A percentile compares a stretch with the other conserved stretches of the same genome.
Conservation (phyloP, 2,329 filamentous ascomycete genomes). For the Harringtonia aguacate region DNA sequence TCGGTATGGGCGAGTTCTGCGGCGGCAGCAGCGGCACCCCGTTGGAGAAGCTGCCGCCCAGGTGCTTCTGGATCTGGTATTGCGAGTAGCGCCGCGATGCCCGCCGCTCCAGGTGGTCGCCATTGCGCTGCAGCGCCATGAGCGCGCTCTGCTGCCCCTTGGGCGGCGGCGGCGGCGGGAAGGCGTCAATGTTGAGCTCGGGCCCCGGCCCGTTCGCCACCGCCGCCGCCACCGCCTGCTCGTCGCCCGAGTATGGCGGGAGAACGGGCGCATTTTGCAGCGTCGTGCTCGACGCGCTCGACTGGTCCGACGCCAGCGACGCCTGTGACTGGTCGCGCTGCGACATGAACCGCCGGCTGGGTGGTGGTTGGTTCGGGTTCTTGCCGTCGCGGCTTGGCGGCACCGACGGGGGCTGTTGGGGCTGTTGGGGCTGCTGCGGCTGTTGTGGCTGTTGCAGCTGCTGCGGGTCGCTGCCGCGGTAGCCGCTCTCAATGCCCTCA, state of each 20-base stretch:
- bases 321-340: conserved; percentile 40
- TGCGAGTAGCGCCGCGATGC: conserved; percentile 90
- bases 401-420: conserved; percentile 15
- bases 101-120: conserved; percentile 72
- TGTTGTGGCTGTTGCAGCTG: conserved; percentile 16
- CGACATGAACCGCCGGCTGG: conserved; percentile 34
- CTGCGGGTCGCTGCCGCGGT: conserved; percentile 26
- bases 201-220: conserved; percentile 30
- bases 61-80: conserved; percentile 92
- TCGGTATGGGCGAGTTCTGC: conserved; percentile 74
- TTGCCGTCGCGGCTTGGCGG: conserved; percentile 14
- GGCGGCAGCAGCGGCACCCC: conserved; percentile 80
- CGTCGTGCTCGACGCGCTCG: conserved; percentile 60
- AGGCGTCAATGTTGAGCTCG: conserved; percentile 50
- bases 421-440: conserved; percentile 8
- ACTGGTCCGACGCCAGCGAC: conserved; percentile 47
- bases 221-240: neutral
- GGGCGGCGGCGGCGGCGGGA: conserved; percentile 67
- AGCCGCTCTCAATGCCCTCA: conserved; percentile 46
- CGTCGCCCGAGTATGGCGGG: conserved; percentile 49
- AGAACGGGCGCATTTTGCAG: conserved; percentile 69
- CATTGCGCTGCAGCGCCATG: conserved; percentile 80
- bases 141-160: conserved; percentile 75
- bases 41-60: conserved; percentile 62
- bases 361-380: conserved; percentile 25